These are phyloP conservation scores for Babesia ovis DNA, from an alignment of 169 alveolate genomes.

Conservation along the genomic window DNA sequence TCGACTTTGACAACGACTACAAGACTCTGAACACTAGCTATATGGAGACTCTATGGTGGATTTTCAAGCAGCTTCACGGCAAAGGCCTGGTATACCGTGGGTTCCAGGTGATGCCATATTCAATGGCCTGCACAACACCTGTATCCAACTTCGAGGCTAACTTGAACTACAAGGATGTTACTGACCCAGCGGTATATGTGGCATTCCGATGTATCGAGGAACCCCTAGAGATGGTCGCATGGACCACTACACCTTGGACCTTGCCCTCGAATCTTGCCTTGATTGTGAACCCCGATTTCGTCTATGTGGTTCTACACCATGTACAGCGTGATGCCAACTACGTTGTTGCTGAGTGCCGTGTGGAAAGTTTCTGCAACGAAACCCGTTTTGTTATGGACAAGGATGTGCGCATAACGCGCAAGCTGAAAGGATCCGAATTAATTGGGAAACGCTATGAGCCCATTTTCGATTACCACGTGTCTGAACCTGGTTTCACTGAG, in stretches of 20 bases:
- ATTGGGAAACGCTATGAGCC: constrained; percentile 90
- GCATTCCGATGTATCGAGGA: constrained; percentile 83
- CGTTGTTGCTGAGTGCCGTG: constrained; percentile 87
- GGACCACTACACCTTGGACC: constrained; percentile 99
- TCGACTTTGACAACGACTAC: constrained; percentile 98
- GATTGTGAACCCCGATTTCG: constrained; percentile 91
- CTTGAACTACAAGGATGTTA: constrained; percentile 92
- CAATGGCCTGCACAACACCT: constrained; percentile 95
- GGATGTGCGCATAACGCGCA: constrained; percentile 75
- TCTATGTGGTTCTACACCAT: constrained; percentile 85
- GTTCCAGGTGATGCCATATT: constrained; percentile 98
- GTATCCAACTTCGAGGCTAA: constrained; percentile 97
- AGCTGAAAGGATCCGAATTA: constrained; percentile 83
- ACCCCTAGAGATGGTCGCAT: constrained; percentile 86
- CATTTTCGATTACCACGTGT: constrained; percentile 76
- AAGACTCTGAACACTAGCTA: constrained; percentile 95
- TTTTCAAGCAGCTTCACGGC: constrained; percentile 87
- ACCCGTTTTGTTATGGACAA: constrained; percentile 53
- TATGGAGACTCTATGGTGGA: constrained; percentile 98
- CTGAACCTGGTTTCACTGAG: constrained; percentile 74
- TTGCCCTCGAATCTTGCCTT: constrained; percentile 96
- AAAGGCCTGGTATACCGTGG: constrained; percentile 94
- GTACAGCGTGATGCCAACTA: constrained; percentile 71
- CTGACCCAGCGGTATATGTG: constrained; percentile 94
- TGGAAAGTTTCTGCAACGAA: constrained; percentile 78